phyloP scores from a whole-genome alignment of 1,284 basidiomycete genomes.

The Rhodotorula mucilaginosa region DNA sequence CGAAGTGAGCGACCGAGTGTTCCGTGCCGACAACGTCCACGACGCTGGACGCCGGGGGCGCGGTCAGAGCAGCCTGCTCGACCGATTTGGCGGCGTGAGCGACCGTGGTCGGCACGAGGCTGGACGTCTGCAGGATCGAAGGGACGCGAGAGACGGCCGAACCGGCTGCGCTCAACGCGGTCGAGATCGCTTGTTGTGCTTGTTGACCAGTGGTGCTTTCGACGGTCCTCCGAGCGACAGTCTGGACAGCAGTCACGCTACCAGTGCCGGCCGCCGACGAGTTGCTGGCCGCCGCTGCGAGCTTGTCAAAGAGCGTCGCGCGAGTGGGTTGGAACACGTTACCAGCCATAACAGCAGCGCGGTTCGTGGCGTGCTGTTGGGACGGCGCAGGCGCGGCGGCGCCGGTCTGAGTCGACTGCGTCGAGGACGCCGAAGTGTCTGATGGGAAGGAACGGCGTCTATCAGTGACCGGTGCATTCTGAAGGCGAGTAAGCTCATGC shows the following conservation, averaged over 20 bases:
- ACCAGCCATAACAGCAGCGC: conserved; percentile 24
- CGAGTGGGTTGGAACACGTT: conserved; percentile 37
- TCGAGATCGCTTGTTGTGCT: conserved; percentile 24
- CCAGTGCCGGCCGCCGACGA: background rate
- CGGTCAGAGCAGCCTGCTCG: background rate
- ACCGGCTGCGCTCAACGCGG: conserved; percentile 18
- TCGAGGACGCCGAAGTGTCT: background rate
- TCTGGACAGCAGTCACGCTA: background rate
- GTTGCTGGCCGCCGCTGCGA: conserved; percentile 15
- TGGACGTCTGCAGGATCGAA: conserved; percentile 35
- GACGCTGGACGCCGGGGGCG: background rate
- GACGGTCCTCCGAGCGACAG: background rate
- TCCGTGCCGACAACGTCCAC: conserved; percentile 22
- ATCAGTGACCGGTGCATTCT: background rate
- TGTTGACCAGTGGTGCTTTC: background rate
- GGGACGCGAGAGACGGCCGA: conserved; percentile 34
- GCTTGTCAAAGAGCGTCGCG: conserved; percentile 36
- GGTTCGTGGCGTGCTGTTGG: conserved; percentile 1
- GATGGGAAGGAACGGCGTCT: background rate
- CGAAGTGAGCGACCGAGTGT: conserved; percentile 16
- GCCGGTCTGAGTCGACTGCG: background rate
- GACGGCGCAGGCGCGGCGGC: background rate
- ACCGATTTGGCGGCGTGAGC: background rate
- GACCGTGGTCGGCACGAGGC: background rate
- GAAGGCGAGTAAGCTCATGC: no score